Evolutionary conservation across 2,329 filamentous ascomycete genomes (phyloP).

Genomic region (Botryotinia narcissicola): DNA sequence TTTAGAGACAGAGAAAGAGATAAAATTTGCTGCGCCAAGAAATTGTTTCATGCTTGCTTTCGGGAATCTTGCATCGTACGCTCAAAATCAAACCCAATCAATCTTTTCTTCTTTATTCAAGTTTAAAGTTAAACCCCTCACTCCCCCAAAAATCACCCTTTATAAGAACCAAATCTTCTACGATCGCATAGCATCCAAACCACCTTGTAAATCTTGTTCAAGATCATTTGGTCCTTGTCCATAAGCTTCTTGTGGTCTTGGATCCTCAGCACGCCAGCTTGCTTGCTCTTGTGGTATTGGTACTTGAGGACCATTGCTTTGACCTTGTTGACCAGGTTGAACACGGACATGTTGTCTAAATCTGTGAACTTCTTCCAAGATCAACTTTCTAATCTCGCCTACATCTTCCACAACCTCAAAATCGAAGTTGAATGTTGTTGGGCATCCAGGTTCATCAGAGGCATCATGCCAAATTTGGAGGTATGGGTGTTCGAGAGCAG

Average conservation of each 20-base stretch:
- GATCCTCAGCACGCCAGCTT: conserved; percentile 38
- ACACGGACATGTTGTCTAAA: conserved; percentile 63
- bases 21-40: neutral
- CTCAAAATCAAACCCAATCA: neutral
- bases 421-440: conserved; percentile 94
- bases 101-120: conserved; percentile 1
- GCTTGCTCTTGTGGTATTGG: conserved; percentile 38
- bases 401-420: conserved; percentile 98
- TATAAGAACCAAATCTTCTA: conserved; percentile 21
- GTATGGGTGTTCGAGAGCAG: conserved; percentile 94
- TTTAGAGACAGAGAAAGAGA: neutral
- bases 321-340: conserved; percentile 37
- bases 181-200: conserved; percentile 38
- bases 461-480: conserved; percentile 96
- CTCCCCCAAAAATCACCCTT: neutral
- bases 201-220: conserved; percentile 40
- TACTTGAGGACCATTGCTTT: conserved; percentile 33
- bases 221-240: conserved; percentile 36
- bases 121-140: neutral
- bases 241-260: conserved; percentile 39
- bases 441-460: conserved; percentile 90
- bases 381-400: conserved; percentile 93
- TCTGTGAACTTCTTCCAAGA: conserved; percentile 85
- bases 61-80: neutral
- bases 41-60: conserved; percentile 4